Conservation (phyloP, 2,329 filamentous ascomycete species). For the Bimuria novae-zelandiae region DNA sequence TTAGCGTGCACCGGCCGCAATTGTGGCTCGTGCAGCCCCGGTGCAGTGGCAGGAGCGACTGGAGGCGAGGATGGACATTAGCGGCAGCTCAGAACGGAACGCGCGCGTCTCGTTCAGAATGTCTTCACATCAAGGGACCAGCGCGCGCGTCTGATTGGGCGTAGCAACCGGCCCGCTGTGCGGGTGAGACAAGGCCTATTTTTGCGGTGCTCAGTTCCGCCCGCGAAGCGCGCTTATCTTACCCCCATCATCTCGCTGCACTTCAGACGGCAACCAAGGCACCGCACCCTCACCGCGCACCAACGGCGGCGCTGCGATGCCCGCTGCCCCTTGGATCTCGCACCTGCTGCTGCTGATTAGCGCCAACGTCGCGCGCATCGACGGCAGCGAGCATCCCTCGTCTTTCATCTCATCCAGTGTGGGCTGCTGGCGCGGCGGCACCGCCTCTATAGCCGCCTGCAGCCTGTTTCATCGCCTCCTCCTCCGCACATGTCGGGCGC, state of each 20-base stretch:
- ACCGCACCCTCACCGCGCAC: background rate
- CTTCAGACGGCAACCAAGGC: conserved; percentile 7
- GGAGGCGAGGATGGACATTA: background rate
- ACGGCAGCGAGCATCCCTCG: background rate
- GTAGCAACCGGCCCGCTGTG: background rate
- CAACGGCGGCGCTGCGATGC: background rate
- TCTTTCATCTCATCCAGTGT: background rate
- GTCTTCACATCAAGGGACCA: background rate
- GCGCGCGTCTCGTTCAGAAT: conserved; percentile 9
- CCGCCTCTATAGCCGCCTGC: background rate
- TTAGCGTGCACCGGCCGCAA: conserved; percentile 1
- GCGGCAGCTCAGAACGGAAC: conserved; percentile 29
- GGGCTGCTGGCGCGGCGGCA: background rate
- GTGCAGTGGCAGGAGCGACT: conserved; percentile 5
- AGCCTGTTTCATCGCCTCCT: conserved; percentile 8
- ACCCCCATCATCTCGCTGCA: conserved; percentile 20
- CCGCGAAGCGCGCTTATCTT: conserved; percentile 26
- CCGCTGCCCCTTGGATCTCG: background rate
- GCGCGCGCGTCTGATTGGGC: conserved; percentile 14
- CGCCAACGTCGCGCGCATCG: background rate
- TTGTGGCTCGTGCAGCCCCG: conserved; percentile 6
- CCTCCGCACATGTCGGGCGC: conserved; percentile 1
- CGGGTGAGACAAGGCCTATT: conserved; percentile 20
- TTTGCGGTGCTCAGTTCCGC: conserved; percentile 26
- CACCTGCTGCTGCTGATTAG: background rate